phyloP scores from a whole-genome alignment of 148 eudicot species.

The Cornus suecica region DNA sequence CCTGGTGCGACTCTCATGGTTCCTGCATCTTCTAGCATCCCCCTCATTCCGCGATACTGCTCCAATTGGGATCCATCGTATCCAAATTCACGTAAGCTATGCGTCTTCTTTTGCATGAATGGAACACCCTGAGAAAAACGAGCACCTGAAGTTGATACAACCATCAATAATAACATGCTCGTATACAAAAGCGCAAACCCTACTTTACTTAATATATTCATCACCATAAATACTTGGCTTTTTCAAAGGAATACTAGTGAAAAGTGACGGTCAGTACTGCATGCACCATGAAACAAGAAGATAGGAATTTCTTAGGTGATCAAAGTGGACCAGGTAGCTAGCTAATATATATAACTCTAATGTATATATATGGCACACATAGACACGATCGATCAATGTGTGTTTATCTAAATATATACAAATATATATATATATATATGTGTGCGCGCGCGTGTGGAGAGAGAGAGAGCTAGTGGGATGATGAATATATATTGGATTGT shows the following conservation, averaged over 20 bases:
- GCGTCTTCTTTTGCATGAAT: background rate
- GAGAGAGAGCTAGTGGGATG: background rate
- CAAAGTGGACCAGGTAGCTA: background rate
- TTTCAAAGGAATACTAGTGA: too few relatives aligned
- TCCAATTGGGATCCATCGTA: conserved; percentile 25
- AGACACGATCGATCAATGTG: too few relatives aligned
- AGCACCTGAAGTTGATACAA: conserved; percentile 10
- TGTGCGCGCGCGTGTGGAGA: too few relatives aligned
- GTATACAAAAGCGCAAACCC: background rate
- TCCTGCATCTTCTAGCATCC: conserved; percentile 17
- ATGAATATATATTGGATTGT: background rate
- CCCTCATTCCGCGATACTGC: conserved; percentile 19
- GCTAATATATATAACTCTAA: too few relatives aligned
- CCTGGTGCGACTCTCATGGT: conserved; percentile 24
- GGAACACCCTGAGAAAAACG: conserved; percentile 13
- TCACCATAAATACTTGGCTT: background rate
- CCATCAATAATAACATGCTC: background rate
- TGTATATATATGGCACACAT: too few relatives aligned
- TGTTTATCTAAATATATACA: too few relatives aligned
- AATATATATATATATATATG: too few relatives aligned
- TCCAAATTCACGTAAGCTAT: conserved; percentile 19
- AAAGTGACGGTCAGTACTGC: background rate
- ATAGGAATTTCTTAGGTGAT: background rate
- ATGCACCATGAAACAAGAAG: background rate
- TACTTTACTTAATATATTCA: background rate